Conservation (phyloP, 352 stramenopile genomes). For the Globisporangium takayamanum region DNA sequence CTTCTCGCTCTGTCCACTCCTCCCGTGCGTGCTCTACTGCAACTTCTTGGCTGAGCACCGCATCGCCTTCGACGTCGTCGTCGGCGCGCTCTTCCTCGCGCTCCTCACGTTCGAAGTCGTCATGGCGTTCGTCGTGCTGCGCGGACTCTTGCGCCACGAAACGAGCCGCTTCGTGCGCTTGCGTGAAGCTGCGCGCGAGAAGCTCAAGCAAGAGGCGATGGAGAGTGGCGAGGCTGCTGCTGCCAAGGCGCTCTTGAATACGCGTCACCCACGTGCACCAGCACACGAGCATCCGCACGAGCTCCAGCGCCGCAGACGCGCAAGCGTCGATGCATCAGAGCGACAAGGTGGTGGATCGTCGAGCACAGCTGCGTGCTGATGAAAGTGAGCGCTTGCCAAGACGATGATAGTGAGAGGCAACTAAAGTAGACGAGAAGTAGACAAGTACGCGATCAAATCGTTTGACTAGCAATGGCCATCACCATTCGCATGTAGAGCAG, state of each 20-base stretch:
- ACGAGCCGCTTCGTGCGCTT: slow-evolving; percentile 51
- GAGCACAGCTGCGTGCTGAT: not conserved
- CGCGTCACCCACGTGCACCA: not conserved
- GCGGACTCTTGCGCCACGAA: slow-evolving; percentile 49
- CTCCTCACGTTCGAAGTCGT: slow-evolving; percentile 36
- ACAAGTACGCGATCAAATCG: too few species aligned
- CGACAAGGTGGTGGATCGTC: not conserved
- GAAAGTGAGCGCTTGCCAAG: not conserved
- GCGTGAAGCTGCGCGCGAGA: slow-evolving; percentile 24
- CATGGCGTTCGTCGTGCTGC: slow-evolving; percentile 36
- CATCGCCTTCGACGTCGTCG: slow-evolving; percentile 41
- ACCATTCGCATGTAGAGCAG: too few species aligned
- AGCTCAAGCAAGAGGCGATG: slow-evolving; percentile 8
- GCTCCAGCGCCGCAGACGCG: not conserved
- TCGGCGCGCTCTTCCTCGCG: slow-evolving; percentile 23
- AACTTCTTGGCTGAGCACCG: slow-evolving; percentile 46
- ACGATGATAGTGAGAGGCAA: not conserved
- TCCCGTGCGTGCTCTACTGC: slow-evolving; percentile 48
- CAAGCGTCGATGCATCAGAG: not conserved
- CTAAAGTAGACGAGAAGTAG: not conserved
- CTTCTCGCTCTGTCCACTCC: slow-evolving; percentile 48
- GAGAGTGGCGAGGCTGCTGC: not conserved
- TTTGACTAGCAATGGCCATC: too few species aligned
- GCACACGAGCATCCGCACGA: not conserved
- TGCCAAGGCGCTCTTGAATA: not conserved